These are phyloP conservation scores for Xylaria acuta DNA, from an alignment of 495 filamentous ascomycete genomes.

Conservation along the genomic window DNA sequence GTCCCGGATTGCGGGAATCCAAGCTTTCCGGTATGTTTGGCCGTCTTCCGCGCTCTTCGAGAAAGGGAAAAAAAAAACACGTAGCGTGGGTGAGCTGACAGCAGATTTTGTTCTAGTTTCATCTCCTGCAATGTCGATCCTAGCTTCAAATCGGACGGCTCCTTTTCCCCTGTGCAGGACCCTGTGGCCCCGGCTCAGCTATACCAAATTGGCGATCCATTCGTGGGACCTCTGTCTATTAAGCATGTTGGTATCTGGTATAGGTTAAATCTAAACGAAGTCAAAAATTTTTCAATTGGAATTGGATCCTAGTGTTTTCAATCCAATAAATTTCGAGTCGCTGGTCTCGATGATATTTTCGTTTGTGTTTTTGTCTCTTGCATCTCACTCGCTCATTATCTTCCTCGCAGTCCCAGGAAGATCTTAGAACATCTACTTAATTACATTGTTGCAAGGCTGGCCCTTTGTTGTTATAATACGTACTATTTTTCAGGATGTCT, in stretches of 20 bases:
- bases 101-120: constrained; percentile 8
- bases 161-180: neutral
- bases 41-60: neutral
- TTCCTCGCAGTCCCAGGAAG: neutral
- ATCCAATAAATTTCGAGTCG: neutral
- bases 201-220: constrained; percentile 2
- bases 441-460: neutral
- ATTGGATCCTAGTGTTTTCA: neutral
- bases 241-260: neutral
- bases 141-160: constrained; percentile 12
- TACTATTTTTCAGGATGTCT: constrained; percentile 10
- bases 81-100: neutral
- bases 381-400: constrained; percentile 2
- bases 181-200: neutral
- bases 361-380: neutral
- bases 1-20: neutral
- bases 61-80: neutral
- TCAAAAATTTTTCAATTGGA: constrained; percentile 4
- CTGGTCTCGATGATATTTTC: neutral
- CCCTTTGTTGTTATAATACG: neutral
- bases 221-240: neutral
- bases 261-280: neutral
- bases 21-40: neutral
- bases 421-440: neutral
- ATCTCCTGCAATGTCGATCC: constrained; percentile 5